Conservation (phyloP, 139 green algal genomes). For the Tetraselmis striata region DNA sequence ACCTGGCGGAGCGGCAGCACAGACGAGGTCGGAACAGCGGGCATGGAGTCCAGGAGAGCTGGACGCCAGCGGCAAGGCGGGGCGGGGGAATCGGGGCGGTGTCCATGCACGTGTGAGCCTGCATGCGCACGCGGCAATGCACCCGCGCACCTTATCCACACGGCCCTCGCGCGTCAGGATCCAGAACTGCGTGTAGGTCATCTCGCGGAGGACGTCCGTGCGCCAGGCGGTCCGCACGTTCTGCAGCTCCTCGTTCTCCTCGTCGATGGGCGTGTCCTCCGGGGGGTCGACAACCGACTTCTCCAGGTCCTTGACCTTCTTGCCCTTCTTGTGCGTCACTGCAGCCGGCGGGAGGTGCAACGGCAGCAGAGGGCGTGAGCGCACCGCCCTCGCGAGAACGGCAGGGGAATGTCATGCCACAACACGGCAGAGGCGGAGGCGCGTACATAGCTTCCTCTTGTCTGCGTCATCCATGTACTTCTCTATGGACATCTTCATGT, state of each 20-base stretch:
- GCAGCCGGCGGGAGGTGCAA: background rate
- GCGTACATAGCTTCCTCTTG: background rate
- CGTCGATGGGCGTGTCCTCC: background rate
- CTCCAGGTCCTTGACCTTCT: background rate
- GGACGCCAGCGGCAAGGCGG: no score
- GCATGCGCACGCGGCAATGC: no score
- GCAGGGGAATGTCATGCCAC: no score
- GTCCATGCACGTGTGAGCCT: no score
- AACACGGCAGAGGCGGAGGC: background rate
- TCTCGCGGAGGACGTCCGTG: constrained; percentile 27
- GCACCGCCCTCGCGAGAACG: background rate
- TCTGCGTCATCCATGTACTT: background rate
- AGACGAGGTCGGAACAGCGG: no score
- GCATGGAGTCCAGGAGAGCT: no score
- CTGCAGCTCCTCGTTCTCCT: background rate
- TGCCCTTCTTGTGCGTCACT: background rate
- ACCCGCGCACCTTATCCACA: constrained; percentile 47
- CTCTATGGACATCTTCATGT: background rate
- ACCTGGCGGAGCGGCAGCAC: no score
- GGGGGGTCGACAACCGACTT: background rate
- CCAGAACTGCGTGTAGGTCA: constrained; percentile 88
- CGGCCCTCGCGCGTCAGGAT: constrained; percentile 54
- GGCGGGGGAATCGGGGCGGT: no score
- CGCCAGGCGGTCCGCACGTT: background rate
- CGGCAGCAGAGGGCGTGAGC: background rate